A percentile compares a stretch with the other conserved stretches of the same genome.
Conservation (phyloP, 768 basidiomycete species). For the Mycena capillaripes region DNA sequence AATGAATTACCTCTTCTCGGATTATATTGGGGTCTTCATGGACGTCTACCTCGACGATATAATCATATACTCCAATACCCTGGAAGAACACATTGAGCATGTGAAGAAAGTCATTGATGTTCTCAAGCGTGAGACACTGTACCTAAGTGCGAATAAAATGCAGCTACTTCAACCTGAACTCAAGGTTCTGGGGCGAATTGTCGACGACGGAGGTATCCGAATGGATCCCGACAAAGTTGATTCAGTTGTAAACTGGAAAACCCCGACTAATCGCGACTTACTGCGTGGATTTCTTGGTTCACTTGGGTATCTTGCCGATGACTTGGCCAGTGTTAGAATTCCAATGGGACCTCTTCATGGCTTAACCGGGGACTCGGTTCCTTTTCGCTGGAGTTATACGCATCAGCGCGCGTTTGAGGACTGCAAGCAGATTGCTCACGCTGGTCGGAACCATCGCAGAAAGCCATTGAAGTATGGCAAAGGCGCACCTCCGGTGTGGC, state of each 20-base stretch:
- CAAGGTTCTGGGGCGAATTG: conserved; percentile 48
- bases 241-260: conserved; percentile 49
- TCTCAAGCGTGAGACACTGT: conserved; percentile 48
- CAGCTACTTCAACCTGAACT: conserved; percentile 44
- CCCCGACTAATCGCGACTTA: conserved; percentile 33
- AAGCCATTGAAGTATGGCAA: conserved; percentile 36
- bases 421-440: conserved; percentile 45
- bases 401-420: conserved; percentile 37
- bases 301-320: conserved; percentile 48
- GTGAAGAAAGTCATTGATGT: conserved; percentile 48
- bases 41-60: conserved; percentile 51
- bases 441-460: conserved; percentile 38
- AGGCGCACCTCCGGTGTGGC: background rate
- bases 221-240: conserved; percentile 63
- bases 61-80: conserved; percentile 54
- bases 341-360: conserved; percentile 54
- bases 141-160: conserved; percentile 51
- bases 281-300: conserved; percentile 49
- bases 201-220: conserved; percentile 53
- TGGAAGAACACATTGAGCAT: conserved; percentile 51
- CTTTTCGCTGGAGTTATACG: conserved; percentile 10
- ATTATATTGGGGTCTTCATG: conserved; percentile 49
- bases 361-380: background rate
- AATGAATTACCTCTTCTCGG: conserved; percentile 53
- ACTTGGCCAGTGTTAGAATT: conserved; percentile 47